Evolutionary conservation across 1,284 basidiomycete species (phyloP).

Genomic region (Lentinus polychrous): DNA sequence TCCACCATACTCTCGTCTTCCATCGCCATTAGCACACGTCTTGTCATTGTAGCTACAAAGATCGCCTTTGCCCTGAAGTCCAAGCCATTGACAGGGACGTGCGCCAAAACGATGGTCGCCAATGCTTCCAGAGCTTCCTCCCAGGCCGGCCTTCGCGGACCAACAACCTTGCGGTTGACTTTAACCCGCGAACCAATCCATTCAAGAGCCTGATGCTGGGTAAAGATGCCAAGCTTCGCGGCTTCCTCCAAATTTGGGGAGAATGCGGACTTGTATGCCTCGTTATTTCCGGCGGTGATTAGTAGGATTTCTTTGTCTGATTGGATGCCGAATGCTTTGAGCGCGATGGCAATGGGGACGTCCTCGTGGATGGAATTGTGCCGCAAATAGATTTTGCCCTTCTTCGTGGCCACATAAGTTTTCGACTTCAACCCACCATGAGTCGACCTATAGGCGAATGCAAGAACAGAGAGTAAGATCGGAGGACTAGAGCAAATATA

Average conservation of each 20-base stretch:
- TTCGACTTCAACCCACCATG: constrained; percentile 98
- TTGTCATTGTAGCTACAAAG: constrained; percentile 97
- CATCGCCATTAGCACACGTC: constrained; percentile 95
- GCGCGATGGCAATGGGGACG: constrained; percentile 92
- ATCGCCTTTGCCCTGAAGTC: constrained; percentile 96
- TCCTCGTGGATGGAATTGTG: constrained; percentile 99
- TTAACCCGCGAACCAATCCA: constrained; percentile 94
- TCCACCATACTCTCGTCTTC: constrained; percentile 96
- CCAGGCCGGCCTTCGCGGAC: constrained; percentile 79
- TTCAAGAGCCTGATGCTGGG: constrained; percentile 90
- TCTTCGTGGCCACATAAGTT: constrained; percentile 95
- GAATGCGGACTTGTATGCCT: constrained; percentile 85
- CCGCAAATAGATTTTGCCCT: constrained; percentile 90
- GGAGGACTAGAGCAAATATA: background rate
- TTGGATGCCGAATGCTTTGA: constrained; percentile 95
- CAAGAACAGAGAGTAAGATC: background rate
- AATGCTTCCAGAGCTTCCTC: constrained; percentile 97
- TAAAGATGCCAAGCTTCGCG: constrained; percentile 85
- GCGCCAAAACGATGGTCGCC: constrained; percentile 94
- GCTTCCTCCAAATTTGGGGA: constrained; percentile 94
- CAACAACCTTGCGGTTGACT: constrained; percentile 73
- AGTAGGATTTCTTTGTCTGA: constrained; percentile 98
- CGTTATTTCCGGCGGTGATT: constrained; percentile 89
- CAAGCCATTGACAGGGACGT: constrained; percentile 88
- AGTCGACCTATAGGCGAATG: constrained; percentile 62